Evolutionary conservation across 257 asterid species (phyloP), one percentile per base, ranked within the genome.

Genomic region (Primulina tabacum): DNA sequence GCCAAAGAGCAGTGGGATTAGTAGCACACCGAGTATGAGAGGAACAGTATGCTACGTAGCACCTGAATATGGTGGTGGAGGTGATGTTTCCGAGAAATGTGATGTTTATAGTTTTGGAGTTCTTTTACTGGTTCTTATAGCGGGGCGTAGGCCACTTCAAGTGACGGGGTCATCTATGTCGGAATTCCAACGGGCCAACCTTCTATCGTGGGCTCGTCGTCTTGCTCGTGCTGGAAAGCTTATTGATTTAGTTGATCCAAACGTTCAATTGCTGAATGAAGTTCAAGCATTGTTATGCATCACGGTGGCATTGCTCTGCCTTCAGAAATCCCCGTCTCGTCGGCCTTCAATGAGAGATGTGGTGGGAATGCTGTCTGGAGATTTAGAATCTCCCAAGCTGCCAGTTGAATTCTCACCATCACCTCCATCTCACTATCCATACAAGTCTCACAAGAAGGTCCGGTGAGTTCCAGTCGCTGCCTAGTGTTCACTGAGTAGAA

Each of bases 151-250:
- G 79, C 99, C 99, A 33, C 96, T 94, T 71, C 92, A 94, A 85
- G 96, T 94, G 68, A 94, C 96, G 0, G 97, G 97, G 2, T 94
- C 97, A 0, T 97, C 99, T 34, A 81, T 89, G 96, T 83, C 96
- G 1, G 97, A 94, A 69, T 91, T 91, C 81, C 92, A 88, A 57
- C 82, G 92, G 21, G 99, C 97, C 53, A 94, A 94, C 79, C 96
- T 94, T 32, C 71, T 91, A 12, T 94, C 97, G 0, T 94, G 97
- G 99, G 88, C 99, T 8, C 89, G 96, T 2, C 92, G 82, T 60
- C 96, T 94, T 62, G 91, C 99, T 67, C 97, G 95, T 4, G 90
- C 91, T 6, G 97, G 99, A 84, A 94, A 86, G 83, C 97, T 91
- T 71, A 86, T 84, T 21, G 96, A 89, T 78, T 82, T 94, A 53